Conservation (phyloP, 805 yeast genomes). For the Wickerhamomyces canadensis region DNA sequence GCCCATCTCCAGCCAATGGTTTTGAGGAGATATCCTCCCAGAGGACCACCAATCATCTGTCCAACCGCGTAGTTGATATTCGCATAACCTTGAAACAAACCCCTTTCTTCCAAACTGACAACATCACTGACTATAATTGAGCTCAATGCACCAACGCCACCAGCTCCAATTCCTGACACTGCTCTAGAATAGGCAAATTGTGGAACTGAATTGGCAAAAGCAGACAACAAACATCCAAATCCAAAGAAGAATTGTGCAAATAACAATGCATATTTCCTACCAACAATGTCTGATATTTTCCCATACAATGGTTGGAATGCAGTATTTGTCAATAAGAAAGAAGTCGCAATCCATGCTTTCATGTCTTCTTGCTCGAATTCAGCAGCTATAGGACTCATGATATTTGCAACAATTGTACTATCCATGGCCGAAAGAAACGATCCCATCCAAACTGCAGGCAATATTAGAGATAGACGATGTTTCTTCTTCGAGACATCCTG, state of each 20-base stretch:
- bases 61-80: constrained; percentile 32
- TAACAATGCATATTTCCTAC: constrained; percentile 40
- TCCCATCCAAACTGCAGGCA: constrained; percentile 30
- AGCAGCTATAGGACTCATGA: constrained; percentile 49
- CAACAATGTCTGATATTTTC: constrained; percentile 56
- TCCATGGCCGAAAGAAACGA: constrained; percentile 52
- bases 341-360: constrained; percentile 64
- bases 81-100: constrained; percentile 45
- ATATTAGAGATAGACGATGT: neutral
- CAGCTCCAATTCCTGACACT: constrained; percentile 51
- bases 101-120: constrained; percentile 44
- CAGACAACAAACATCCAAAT: constrained; percentile 37
- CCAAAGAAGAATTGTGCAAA: constrained; percentile 39
- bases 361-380: constrained; percentile 44
- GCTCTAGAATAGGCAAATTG: constrained; percentile 44
- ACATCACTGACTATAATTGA: constrained; percentile 49
- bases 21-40: constrained; percentile 31
- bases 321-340: constrained; percentile 58
- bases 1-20: constrained; percentile 37
- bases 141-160: constrained; percentile 46
- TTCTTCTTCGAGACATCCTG: neutral
- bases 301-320: constrained; percentile 72
- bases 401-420: constrained; percentile 51
- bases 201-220: constrained; percentile 32
- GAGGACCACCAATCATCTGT: constrained; percentile 35